phyloP scores from a whole-genome alignment of 805 yeast species.

The Candida koratica region DNA sequence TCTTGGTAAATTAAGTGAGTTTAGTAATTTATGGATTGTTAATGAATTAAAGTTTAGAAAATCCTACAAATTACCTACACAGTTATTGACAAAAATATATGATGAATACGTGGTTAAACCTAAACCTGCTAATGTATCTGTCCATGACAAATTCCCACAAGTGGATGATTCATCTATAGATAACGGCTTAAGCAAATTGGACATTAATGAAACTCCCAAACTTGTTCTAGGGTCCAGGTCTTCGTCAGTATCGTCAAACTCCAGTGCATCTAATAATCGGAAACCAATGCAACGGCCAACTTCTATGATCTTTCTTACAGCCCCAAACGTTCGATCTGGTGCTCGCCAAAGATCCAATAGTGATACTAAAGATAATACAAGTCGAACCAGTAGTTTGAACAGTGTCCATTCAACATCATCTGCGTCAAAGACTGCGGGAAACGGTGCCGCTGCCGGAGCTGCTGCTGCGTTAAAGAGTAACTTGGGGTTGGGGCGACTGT shows the following conservation, averaged over 20 bases:
- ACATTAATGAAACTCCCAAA: conserved; percentile 11
- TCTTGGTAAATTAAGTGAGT: conserved; percentile 30
- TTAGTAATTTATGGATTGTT: conserved; percentile 40
- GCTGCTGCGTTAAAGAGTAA: conserved; percentile 27
- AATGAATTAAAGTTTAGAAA: conserved; percentile 42
- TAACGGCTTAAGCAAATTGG: conserved; percentile 17
- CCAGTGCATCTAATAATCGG: conserved; percentile 19
- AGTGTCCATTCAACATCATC: conserved; percentile 1
- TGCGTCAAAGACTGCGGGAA: background rate
- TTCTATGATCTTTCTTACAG: conserved; percentile 24
- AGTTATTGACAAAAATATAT: conserved; percentile 3
- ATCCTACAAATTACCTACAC: conserved; percentile 21
- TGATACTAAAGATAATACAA: background rate
- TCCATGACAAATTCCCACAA: conserved; percentile 9
- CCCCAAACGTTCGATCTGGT: background rate
- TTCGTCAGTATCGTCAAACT: conserved; percentile 23
- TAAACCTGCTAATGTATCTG: background rate
- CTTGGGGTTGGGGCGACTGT: conserved; percentile 9
- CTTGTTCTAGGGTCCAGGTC: conserved; percentile 22
- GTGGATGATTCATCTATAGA: conserved; percentile 10
- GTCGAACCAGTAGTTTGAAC: conserved; percentile 7
- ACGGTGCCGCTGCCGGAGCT: conserved; percentile 29
- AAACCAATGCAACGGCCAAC: conserved; percentile 19
- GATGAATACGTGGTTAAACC: conserved; percentile 3
- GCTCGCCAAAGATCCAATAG: conserved; percentile 33